These are phyloP conservation scores for Pythium apleroticum DNA, from an alignment of 352 stramenopile genomes.

Conservation along the genomic window DNA sequence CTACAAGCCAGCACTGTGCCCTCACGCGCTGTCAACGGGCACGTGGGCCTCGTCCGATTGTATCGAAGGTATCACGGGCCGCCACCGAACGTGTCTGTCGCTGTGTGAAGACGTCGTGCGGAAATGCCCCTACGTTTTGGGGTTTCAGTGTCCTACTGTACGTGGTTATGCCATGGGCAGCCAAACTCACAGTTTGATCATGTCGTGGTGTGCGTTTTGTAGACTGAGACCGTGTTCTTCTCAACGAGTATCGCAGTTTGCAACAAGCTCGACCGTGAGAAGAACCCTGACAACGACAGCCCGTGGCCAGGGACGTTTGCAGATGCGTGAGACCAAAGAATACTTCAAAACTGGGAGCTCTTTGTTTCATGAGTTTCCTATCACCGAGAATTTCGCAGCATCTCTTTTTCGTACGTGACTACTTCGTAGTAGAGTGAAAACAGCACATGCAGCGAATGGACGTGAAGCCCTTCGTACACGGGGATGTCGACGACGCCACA, in stretches of 20 bases:
- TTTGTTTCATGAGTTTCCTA: background rate
- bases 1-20: slow-evolving; percentile 28
- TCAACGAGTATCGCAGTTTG: slow-evolving; percentile 64
- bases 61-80: slow-evolving; percentile 43
- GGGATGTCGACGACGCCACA: slow-evolving; percentile 93
- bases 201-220: background rate
- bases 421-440: slow-evolving; percentile 91
- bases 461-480: slow-evolving; percentile 69
- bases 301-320: slow-evolving; percentile 80
- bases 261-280: slow-evolving; percentile 73
- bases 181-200: too few species aligned
- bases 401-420: slow-evolving; percentile 50
- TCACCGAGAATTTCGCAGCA: slow-evolving; percentile 4
- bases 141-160: slow-evolving; percentile 80
- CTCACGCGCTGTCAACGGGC: slow-evolving; percentile 24
- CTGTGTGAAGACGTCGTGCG: slow-evolving; percentile 85
- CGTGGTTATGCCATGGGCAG: too few species aligned
- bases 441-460: slow-evolving; percentile 91
- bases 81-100: slow-evolving; percentile 70
- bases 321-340: slow-evolving; percentile 35
- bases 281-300: slow-evolving; percentile 64
- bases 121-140: slow-evolving; percentile 84
- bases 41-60: slow-evolving; percentile 24
- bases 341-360: background rate
- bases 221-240: slow-evolving; percentile 78